Evolutionary conservation across 2,329 filamentous ascomycete genomes (phyloP), one percentile per base, ranked within the genome.

Genomic region (Emergomyces orientalis): DNA sequence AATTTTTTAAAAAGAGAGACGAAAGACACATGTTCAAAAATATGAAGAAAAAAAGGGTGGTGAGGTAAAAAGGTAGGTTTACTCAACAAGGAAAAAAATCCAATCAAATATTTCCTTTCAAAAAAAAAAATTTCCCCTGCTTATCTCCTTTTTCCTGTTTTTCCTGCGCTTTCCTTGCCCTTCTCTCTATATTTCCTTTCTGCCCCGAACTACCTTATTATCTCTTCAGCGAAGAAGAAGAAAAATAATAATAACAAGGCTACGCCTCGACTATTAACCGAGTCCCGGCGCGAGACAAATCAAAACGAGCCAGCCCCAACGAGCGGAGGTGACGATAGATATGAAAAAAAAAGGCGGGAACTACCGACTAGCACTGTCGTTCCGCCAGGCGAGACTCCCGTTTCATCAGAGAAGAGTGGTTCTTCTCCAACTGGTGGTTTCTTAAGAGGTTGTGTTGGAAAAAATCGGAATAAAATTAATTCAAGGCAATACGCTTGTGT

Each of bases 331-430:
- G 30, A 34, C 1, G 22, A n/a, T 14, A 30, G 25, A 41, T 4
- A 56, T 7, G 9, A 39, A 32, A 14, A 60, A 51, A 30, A 61
- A 63, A 65, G 62, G 64, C 64, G 59, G 65, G 65, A 62, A 64
- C 61, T 66, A 62, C 65, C 65, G 65, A 67, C 64, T 66, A 66
- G 52, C 37, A 56, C 52, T 65, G 65, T 65, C 64, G 64, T 66
- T 67, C 65, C 65, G 63, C 65, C 65, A 65, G 60, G 60, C 61
- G 63, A 65, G 60, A 61, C 49, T 61, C 64, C 57, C 64, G 63
- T 56, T 60, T 67, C 65, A 67, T 67, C 51, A 66, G 64, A 67
- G 63, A 65, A 59, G 62, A 65, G 54, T 63, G 47, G 60, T 63
- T 61, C 52, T 34, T 39, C 49, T 51, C 51, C 27, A 54, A 30